phyloP scores from a whole-genome alignment of 2,329 filamentous ascomycete genomes.

The Botrytis byssoidea region DNA sequence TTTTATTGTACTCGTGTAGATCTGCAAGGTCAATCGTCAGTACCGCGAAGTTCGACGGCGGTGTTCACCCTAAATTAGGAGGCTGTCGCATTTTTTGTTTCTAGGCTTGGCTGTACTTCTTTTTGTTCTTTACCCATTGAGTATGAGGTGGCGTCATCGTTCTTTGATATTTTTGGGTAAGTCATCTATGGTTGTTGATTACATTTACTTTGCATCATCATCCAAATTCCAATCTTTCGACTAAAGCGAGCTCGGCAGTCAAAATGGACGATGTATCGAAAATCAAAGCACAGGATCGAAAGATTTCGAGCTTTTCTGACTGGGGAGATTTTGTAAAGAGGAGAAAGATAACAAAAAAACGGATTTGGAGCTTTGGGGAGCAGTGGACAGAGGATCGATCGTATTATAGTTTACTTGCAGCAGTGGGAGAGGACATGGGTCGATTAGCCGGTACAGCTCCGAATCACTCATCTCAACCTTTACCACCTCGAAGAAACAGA shows the following conservation, averaged over 20 bases:
- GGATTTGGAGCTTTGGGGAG: background rate
- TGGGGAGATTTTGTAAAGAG: background rate
- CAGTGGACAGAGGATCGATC: background rate
- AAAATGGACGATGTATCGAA: accelerated
- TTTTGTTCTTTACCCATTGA: background rate
- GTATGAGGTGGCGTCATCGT: no score
- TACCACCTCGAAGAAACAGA: background rate
- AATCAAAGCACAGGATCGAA: background rate
- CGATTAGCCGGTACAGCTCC: background rate
- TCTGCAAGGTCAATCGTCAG: background rate
- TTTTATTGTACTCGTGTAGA: background rate
- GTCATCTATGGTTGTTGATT: background rate
- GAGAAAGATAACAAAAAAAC: background rate
- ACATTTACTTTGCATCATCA: background rate
- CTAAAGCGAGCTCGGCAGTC: background rate
- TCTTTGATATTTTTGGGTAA: background rate
- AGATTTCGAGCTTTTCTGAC: background rate
- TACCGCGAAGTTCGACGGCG: background rate
- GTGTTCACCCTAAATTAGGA: background rate
- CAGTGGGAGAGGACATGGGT: background rate
- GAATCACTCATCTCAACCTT: background rate
- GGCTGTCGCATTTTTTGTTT: background rate
- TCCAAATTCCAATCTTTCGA: background rate
- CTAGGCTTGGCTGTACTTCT: background rate
- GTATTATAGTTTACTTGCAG: background rate